Percentiles rank a stretch among this genome's conserved stretches.
phyloP scores from a whole-genome alignment of 164 flowering plant genomes.

The Saururus chinensis region DNA sequence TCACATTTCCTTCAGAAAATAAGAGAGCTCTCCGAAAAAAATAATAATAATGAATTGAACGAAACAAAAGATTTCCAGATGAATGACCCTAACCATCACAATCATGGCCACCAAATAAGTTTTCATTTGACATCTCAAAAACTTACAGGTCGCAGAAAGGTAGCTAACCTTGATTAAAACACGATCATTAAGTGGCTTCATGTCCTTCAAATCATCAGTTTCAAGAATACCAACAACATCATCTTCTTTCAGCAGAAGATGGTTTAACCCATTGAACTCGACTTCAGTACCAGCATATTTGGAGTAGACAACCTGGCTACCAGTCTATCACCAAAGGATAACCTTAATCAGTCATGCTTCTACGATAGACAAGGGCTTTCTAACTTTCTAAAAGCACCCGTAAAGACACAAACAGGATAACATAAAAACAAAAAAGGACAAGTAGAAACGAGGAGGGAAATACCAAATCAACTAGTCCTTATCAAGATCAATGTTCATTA shows the following conservation, averaged over 20 bases:
- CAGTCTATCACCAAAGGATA: conserved; percentile 30
- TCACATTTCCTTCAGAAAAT: too few species aligned
- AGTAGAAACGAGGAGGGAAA: too few species aligned
- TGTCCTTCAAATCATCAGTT: conserved; percentile 79
- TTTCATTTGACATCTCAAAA: conserved; percentile 20
- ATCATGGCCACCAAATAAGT: conserved; percentile 75
- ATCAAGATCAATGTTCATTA: too few species aligned
- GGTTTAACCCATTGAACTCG: conserved; percentile 63
- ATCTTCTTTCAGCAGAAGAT: conserved; percentile 87
- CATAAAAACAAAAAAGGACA: too few species aligned
- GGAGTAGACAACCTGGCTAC: conserved; percentile 74
- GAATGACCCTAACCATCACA: background rate
- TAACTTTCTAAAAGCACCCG: too few species aligned
- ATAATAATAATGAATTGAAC: background rate
- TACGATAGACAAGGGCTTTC: background rate
- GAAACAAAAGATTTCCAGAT: background rate
- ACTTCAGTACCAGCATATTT: conserved; percentile 95
- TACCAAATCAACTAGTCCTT: too few species aligned
- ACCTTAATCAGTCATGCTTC: background rate
- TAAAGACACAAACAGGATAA: background rate
- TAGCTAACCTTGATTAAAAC: conserved; percentile 64
- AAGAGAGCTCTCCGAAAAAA: background rate
- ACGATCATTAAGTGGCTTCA: conserved; percentile 80
- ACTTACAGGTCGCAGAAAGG: background rate
- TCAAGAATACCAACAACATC: conserved; percentile 86